Conservation (phyloP, 257 asterid genomes). For the Ilex asprella region DNA sequence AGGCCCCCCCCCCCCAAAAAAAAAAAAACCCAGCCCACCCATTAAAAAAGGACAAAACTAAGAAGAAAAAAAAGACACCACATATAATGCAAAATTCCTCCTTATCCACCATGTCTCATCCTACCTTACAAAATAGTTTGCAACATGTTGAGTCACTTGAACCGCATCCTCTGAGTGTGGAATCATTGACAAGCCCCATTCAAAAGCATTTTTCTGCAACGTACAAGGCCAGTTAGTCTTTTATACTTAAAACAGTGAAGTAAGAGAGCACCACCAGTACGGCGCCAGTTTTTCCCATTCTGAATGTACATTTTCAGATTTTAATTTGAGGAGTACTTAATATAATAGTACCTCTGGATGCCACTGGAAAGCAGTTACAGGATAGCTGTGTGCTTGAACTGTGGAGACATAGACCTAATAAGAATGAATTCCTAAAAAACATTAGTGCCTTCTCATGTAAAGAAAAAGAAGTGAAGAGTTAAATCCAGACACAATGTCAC, state of each 20-base stretch:
- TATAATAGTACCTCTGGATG: slow-evolving; percentile 75
- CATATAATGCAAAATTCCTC: too few relatives aligned
- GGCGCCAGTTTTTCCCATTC: too few relatives aligned
- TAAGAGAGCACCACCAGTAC: too few relatives aligned
- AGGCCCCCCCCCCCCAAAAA: too few relatives aligned
- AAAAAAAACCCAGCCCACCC: too few relatives aligned
- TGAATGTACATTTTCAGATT: too few relatives aligned
- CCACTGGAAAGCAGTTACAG: slow-evolving; percentile 90
- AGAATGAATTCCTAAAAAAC: neutral
- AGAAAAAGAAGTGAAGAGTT: too few relatives aligned
- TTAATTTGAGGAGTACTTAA: too few relatives aligned
- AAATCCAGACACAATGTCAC: neutral
- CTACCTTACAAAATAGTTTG: slow-evolving; percentile 81
- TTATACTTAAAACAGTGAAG: neutral
- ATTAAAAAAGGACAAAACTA: too few relatives aligned
- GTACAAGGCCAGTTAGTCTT: neutral
- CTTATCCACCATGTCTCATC: too few relatives aligned
- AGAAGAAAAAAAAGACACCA: too few relatives aligned
- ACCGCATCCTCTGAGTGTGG: slow-evolving; percentile 96
- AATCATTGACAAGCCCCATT: slow-evolving; percentile 80
- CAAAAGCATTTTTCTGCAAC: slow-evolving; percentile 90
- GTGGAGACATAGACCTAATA: slow-evolving; percentile 83
- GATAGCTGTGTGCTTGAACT: slow-evolving; percentile 63
- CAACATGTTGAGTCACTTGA: slow-evolving; percentile 90
- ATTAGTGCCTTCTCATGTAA: neutral